Evolutionary conservation across 306 rosid genomes (phyloP).

Genomic region (Glycine tomentella): DNA sequence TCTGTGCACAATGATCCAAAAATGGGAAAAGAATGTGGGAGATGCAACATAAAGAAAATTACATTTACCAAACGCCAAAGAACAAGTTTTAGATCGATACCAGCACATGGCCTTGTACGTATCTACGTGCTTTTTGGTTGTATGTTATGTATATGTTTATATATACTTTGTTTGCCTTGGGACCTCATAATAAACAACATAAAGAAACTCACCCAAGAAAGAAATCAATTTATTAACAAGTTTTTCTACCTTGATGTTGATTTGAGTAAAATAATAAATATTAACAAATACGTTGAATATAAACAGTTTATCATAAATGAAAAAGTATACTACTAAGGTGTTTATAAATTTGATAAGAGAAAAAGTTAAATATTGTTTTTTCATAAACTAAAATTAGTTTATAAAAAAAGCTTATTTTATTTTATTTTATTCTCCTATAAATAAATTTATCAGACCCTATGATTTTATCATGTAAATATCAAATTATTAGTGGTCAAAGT

Average conservation of each 20-base stretch:
- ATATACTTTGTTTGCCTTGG: neutral
- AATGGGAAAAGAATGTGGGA: conserved; percentile 17
- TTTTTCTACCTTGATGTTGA: neutral
- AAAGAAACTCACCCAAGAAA: neutral
- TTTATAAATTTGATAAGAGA: too few relatives aligned
- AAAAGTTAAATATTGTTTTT: too few relatives aligned
- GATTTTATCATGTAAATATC: neutral
- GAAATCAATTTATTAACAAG: neutral
- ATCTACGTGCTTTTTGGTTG: conserved; percentile 4
- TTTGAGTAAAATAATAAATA: neutral
- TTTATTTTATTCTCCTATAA: too few relatives aligned
- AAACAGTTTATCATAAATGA: neutral
- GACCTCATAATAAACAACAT: neutral
- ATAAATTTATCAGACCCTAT: too few relatives aligned
- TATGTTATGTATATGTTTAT: neutral
- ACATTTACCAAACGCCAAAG: conserved; percentile 50
- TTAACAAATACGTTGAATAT: neutral
- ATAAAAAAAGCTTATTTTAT: too few relatives aligned
- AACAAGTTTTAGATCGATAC: conserved; percentile 28
- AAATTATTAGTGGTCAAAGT: neutral
- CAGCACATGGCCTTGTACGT: conserved; percentile 39
- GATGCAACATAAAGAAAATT: conserved; percentile 35
- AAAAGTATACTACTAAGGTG: too few relatives aligned
- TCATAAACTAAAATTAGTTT: too few relatives aligned
- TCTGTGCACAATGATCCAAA: conserved; percentile 18